Conservation (phyloP, 2,329 filamentous ascomycete species). For the Sordariomycetes sp. region DNA sequence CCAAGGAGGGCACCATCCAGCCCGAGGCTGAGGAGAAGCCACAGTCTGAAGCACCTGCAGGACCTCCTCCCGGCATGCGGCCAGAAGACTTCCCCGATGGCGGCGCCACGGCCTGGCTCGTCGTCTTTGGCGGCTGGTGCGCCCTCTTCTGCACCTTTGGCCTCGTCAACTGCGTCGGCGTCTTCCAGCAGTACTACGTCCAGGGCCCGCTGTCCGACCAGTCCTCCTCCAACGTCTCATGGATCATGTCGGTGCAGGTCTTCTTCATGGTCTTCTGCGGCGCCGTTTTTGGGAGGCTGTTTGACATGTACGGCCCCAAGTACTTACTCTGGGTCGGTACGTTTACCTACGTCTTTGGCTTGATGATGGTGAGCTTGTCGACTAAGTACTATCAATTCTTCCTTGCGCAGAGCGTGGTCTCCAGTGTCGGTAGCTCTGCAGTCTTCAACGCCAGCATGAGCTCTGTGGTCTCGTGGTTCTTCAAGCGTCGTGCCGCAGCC, state of each 20-base stretch:
- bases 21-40: too few species aligned
- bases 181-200: constrained; percentile 53
- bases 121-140: constrained; percentile 6
- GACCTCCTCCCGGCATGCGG: constrained; percentile 22
- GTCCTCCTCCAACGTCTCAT: constrained; percentile 42
- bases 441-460: constrained; percentile 33
- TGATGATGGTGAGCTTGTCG: constrained; percentile 55
- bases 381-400: constrained; percentile 34
- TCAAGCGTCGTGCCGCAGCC: constrained; percentile 38
- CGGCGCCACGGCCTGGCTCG: constrained; percentile 42
- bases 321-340: constrained; percentile 45
- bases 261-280: constrained; percentile 42
- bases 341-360: constrained; percentile 48
- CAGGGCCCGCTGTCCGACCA: constrained; percentile 34
- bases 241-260: constrained; percentile 48
- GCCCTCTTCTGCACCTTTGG: constrained; percentile 33
- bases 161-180: constrained; percentile 35
- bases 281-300: constrained; percentile 46
- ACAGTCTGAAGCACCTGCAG: constrained; percentile 5
- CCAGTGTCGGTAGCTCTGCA: constrained; percentile 29
- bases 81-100: constrained; percentile 51
- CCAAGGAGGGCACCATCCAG: constrained; percentile 7
- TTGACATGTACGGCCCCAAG: constrained; percentile 55
- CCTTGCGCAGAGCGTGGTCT: constrained; percentile 30
- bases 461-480: constrained; percentile 41